Percentiles rank a stretch among this genome's conserved stretches.
These are phyloP conservation scores for Colletotrichum horii DNA, from an alignment of 2,329 filamentous ascomycete species.

Conservation along the genomic window DNA sequence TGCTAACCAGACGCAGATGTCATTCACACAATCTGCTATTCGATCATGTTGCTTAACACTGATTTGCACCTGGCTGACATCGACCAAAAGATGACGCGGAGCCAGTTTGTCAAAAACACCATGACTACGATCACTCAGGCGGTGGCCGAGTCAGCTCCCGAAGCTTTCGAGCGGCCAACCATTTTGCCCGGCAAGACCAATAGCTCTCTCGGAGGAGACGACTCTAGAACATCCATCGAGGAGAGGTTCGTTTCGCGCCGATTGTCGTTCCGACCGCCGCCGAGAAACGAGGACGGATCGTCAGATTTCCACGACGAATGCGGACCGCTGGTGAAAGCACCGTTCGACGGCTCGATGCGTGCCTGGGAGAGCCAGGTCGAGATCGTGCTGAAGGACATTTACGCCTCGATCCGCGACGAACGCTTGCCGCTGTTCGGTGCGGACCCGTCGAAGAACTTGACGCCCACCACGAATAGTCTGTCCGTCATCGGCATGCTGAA, in stretches of 20 bases:
- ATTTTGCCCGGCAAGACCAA: slow-evolving; percentile 52
- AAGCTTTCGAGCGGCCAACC: slow-evolving; percentile 66
- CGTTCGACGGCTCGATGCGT: slow-evolving; percentile 76
- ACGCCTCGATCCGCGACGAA: slow-evolving; percentile 85
- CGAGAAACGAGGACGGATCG: slow-evolving; percentile 44
- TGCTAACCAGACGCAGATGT: slow-evolving; percentile 67
- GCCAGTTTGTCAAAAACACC: slow-evolving; percentile 95
- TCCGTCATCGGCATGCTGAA: slow-evolving; percentile 80
- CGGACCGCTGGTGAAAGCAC: slow-evolving; percentile 78
- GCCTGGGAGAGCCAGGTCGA: slow-evolving; percentile 92
- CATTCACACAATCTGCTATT: slow-evolving; percentile 97
- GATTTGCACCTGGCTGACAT: slow-evolving; percentile 96
- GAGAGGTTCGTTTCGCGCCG: slow-evolving; percentile 42
- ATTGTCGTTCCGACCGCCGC: slow-evolving; percentile 56
- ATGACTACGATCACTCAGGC: slow-evolving; percentile 86
- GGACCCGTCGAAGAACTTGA: slow-evolving; percentile 48
- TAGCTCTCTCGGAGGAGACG: slow-evolving; percentile 30
- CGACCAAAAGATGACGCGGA: slow-evolving; percentile 93
- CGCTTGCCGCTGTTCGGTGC: slow-evolving; percentile 86
- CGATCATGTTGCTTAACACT: slow-evolving; percentile 92
- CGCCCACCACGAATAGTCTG: slow-evolving; percentile 62
- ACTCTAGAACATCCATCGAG: slow-evolving; percentile 38
- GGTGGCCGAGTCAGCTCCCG: slow-evolving; percentile 73
- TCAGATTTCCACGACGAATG: slow-evolving; percentile 56
- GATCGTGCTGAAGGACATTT: slow-evolving; percentile 89